Percentiles rank a stretch among this genome's conserved stretches.
These are phyloP conservation scores for Cryphonectria parasitica DNA, from an alignment of 2,329 filamentous ascomycete genomes.

Conservation along the genomic window DNA sequence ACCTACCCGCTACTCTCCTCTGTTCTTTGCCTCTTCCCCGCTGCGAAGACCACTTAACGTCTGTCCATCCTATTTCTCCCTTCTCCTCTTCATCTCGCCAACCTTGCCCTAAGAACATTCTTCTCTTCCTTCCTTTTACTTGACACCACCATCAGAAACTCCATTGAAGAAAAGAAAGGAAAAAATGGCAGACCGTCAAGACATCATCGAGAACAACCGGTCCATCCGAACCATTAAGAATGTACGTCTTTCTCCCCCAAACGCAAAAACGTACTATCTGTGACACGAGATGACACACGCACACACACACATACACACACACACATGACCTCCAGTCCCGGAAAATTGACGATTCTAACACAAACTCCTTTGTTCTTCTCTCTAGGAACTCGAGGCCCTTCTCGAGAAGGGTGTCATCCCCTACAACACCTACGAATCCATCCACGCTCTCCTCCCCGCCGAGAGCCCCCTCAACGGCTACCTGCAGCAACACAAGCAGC, in stretches of 20 bases:
- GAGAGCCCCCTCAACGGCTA: constrained; percentile 62
- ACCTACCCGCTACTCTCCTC: not conserved
- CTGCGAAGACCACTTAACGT: not conserved
- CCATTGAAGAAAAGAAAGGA: not conserved
- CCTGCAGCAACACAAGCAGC: too few relatives aligned
- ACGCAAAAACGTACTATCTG: not conserved
- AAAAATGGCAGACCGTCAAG: constrained; percentile 52
- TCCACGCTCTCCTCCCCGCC: constrained; percentile 74
- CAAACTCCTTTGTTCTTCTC: not conserved
- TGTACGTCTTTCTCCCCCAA: constrained; percentile 53
- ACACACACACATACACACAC: too few relatives aligned
- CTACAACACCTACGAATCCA: constrained; percentile 73
- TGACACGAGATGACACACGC: not conserved
- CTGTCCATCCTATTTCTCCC: not conserved
- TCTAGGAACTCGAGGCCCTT: constrained; percentile 89
- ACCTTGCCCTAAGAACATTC: not conserved
- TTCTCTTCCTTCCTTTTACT: too few relatives aligned
- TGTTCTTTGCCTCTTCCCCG: not conserved
- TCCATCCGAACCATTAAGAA: constrained; percentile 87
- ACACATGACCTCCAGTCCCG: not conserved
- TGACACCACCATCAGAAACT: not conserved
- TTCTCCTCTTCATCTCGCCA: not conserved
- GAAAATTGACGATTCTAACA: not conserved
- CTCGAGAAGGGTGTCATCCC: constrained; percentile 81
- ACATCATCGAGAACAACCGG: constrained; percentile 74